A percentile compares a stretch with the other conserved stretches of the same genome.
Conservation (phyloP, 2,329 filamentous ascomycete genomes). For the Malbranchea zuffiana region DNA sequence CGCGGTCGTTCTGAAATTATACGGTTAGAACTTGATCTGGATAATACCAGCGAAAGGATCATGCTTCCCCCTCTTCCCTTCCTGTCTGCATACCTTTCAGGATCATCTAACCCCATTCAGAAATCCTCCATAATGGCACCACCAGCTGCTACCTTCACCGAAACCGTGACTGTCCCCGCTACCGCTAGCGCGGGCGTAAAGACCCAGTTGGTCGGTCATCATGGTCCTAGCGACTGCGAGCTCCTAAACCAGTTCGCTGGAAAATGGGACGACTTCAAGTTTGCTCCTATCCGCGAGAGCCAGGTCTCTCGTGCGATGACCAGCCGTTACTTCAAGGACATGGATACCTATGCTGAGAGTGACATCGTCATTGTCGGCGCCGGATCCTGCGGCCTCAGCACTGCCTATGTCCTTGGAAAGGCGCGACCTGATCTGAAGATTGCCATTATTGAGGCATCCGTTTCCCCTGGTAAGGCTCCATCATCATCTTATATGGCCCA, state of each 20-base stretch:
- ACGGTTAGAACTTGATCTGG: conserved; percentile 95
- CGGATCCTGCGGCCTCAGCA: conserved; percentile 74
- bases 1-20: conserved; percentile 55
- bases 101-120: conserved; percentile 23
- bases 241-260: conserved; percentile 55
- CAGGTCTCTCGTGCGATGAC: conserved; percentile 92
- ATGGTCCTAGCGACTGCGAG: conserved; percentile 41
- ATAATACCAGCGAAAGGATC: conserved; percentile 99
- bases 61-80: conserved; percentile 55
- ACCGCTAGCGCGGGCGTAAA: conserved; percentile 27
- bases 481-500: background rate
- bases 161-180: conserved; percentile 31
- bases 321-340: conserved; percentile 79
- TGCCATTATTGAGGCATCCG: conserved; percentile 77
- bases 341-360: conserved; percentile 80
- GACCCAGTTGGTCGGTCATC: conserved; percentile 35
- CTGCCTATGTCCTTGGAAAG: conserved; percentile 74
- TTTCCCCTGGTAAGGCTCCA: conserved; percentile 52
- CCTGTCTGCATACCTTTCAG: conserved; percentile 24
- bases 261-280: conserved; percentile 73
- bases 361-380: conserved; percentile 91
- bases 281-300: conserved; percentile 78
- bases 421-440: conserved; percentile 83
- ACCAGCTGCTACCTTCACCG: conserved; percentile 55
- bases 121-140: conserved; percentile 58